Evolutionary conservation across 345 rosid species (phyloP), one percentile per base, ranked within the genome.

Genomic region (Anastatica hierochuntica): DNA sequence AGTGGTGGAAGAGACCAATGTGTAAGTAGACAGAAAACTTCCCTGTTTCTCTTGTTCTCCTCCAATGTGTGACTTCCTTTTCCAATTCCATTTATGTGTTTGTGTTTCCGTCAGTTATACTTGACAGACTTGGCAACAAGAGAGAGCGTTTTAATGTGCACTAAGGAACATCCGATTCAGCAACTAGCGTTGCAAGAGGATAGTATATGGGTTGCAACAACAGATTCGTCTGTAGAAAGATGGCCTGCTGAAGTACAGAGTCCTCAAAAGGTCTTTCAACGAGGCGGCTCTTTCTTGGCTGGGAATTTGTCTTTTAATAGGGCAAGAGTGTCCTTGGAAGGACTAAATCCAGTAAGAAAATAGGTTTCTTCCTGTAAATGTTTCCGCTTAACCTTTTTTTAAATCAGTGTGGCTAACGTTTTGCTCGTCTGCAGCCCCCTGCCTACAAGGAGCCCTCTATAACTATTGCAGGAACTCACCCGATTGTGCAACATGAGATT

Each of bases 1-100:
- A 94, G 99, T 43, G 99, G 99, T 39, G 99, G 99, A 58, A 84
- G 99, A 76, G 99, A 94, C 69, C 81, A 72, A 72, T 88, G 90
- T 72, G 99, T 94, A 62, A 88, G 99, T 80, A 41, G 40, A 33
- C 43, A 23, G 10, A 13, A 33, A 30, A 33, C 33, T 31, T 18
- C 18, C 11, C 4, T 60, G 15, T 38, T 52, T 27, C 54, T 39
- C 20, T 64, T 14, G 12, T 48, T 46, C 67, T 20, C 44, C 44
- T 46, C n/a, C n/a, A 56, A 18, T n/a, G 23, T 41, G 11, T 10
- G 48, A 14, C 33, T 41, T 58, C 4, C n/a, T 15, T 29, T 50
- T 50, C 37, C 7, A 15, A 21, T 18, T 23, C 7, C 14, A n/a
- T 29, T 67, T 13, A 60, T 55, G 39, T 61, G 21, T n/a, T 53